Base-by-base conservation (phyloP, 345 rosid species). In the Gossypium rotundifolium region DNA sequence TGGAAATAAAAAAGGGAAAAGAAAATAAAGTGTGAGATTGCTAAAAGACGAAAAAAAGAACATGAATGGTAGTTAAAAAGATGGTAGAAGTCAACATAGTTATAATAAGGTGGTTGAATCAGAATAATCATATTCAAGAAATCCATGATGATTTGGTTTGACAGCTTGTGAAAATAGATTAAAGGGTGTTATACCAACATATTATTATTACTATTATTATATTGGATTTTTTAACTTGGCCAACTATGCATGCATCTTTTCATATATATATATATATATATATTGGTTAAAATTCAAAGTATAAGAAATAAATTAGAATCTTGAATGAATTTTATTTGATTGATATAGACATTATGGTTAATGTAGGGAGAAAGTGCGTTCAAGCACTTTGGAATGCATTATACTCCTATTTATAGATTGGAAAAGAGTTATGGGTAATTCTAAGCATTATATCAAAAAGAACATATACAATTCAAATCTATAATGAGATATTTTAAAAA, bases 101-200 rank as follows among this genome's bases (percentile, higher is more conserved):
- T 18, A 58, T 60, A 42, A 66, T 55, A 65, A 25, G n/a, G 62
- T 48, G 10, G 70, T 65, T 74, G 77, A 52, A 74, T 16, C 22
- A 12, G 18, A 9, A 23, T 29, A 71, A 53, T 23, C 64, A 49
- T 48, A 18, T 57, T 65, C 70, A 70, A 17, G 65, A 62, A 77
- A 51, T 25, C 38, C 12, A 71, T 72, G 38, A 71, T 64, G 45
- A n/a, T 51, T 6, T 18, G 72, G 14, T 48, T 55, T 65, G 75
- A 77, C 75, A 71, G 70, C 63, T 69, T 49, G 22, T 66, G 72
- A 12, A 14, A 68, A n/a, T n/a, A 18, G 11, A 45, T 45, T 7
- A 55, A n/a, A 2, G 70, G 70, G 11, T 1, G 38, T 46, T 66
- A 46, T 29, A 46, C 40, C 55, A 12, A 46, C 54, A 66, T 66